phyloP scores from a whole-genome alignment of 2,329 filamentous ascomycete genomes.

The Sporothrix luriei region DNA sequence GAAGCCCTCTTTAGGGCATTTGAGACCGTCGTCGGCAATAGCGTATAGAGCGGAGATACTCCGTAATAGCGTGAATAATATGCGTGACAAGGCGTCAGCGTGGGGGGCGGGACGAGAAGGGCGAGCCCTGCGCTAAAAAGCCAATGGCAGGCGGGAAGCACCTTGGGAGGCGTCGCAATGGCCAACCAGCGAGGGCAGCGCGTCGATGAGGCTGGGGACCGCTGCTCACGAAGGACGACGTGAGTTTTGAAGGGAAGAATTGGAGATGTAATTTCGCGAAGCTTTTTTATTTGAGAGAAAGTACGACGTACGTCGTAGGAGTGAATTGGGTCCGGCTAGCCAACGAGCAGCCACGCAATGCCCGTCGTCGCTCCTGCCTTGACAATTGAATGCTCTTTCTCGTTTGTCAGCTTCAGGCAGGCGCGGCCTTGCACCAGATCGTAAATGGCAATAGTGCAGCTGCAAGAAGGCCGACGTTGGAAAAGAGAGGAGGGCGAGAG shows the following conservation, averaged over 20 bases:
- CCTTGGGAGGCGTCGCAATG: constrained; percentile 18
- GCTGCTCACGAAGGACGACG: not conserved
- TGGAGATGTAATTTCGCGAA: not conserved
- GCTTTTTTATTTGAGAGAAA: not conserved
- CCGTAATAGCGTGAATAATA: constrained; percentile 15
- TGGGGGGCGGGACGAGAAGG: constrained; percentile 15
- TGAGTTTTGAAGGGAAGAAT: not conserved
- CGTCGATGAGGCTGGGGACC: constrained; percentile 26
- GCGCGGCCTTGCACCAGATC: not conserved
- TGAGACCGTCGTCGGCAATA: not conserved
- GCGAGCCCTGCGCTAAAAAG: constrained; percentile 31
- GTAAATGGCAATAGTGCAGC: constrained; percentile 10
- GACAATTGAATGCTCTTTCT: not conserved
- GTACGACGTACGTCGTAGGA: no score
- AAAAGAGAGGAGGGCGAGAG: not conserved
- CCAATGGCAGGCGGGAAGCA: constrained; percentile 25
- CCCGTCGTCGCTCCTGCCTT: not conserved
- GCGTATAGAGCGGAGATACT: not conserved
- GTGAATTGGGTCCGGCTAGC: not conserved
- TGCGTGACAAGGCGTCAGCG: not conserved
- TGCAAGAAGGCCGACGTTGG: constrained; percentile 1
- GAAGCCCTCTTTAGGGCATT: not conserved
- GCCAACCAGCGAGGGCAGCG: constrained; percentile 16
- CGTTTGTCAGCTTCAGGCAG: constrained; percentile 4
- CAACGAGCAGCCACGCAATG: constrained; percentile 5